phyloP scores from a whole-genome alignment of 106 monocot genomes.

The Platanthera zijinensis region DNA sequence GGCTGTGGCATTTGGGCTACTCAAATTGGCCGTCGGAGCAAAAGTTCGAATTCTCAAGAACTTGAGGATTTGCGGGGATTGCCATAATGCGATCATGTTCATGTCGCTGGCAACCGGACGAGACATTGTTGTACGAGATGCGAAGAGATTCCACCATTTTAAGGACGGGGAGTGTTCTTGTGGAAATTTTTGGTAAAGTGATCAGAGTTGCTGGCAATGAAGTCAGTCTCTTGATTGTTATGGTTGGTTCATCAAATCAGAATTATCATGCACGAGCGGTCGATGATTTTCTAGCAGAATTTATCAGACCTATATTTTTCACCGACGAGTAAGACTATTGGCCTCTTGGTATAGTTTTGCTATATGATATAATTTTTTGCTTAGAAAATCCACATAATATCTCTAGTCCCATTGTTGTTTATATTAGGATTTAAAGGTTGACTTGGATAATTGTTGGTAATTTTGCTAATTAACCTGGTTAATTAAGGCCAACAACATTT shows the following conservation, averaged over 20 bases:
- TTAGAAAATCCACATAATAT: neutral
- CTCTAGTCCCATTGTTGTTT: neutral
- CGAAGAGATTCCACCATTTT: constrained; percentile 65
- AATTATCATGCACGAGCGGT: no score
- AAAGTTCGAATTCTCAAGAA: constrained; percentile 58
- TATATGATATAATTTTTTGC: neutral
- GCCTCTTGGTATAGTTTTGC: neutral
- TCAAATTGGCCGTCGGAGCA: constrained; percentile 37
- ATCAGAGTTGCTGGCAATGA: neutral
- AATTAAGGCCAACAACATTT: no score
- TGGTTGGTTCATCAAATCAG: neutral
- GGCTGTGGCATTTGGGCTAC: constrained; percentile 50
- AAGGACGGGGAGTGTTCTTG: constrained; percentile 58
- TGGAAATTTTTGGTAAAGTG: constrained; percentile 66
- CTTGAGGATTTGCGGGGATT: constrained; percentile 72
- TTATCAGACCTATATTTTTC: neutral
- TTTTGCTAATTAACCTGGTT: no score
- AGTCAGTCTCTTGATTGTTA: neutral
- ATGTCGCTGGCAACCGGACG: constrained; percentile 48
- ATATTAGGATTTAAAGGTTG: neutral
- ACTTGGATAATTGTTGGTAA: no score
- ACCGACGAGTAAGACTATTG: neutral
- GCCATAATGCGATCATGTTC: constrained; percentile 59
- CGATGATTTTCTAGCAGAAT: neutral
- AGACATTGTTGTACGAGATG: constrained; percentile 72